phyloP scores from a whole-genome alignment of 345 rosid genomes.

The Melastoma malabathricum region DNA sequence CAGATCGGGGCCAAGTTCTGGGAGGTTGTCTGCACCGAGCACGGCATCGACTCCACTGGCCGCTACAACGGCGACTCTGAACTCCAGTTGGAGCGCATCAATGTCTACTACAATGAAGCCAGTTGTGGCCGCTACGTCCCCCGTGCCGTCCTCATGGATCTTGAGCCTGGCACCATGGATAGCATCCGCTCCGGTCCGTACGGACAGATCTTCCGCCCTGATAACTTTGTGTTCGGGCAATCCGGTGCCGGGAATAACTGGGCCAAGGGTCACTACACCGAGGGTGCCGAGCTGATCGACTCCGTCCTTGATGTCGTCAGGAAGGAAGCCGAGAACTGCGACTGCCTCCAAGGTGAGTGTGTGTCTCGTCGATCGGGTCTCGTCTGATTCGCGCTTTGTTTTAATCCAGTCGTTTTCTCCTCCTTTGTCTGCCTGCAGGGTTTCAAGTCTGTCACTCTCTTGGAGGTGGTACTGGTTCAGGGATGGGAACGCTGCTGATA shows the following conservation, averaged over 20 bases:
- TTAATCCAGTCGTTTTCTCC: neutral
- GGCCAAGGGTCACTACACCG: slow-evolving; percentile 58
- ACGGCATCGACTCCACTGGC: slow-evolving; percentile 44
- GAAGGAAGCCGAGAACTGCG: slow-evolving; percentile 56
- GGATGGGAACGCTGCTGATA: slow-evolving; percentile 31
- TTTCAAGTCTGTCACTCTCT: slow-evolving; percentile 31
- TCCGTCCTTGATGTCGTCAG: slow-evolving; percentile 51
- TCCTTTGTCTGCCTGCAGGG: slow-evolving; percentile 9
- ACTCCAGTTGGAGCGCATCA: slow-evolving; percentile 42
- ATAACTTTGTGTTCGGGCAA: slow-evolving; percentile 46
- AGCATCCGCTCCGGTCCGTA: slow-evolving; percentile 42
- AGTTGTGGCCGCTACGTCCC: slow-evolving; percentile 51
- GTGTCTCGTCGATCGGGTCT: neutral
- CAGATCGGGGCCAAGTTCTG: slow-evolving; percentile 64
- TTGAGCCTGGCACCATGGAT: slow-evolving; percentile 58
- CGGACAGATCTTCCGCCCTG: slow-evolving; percentile 52
- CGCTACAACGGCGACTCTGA: slow-evolving; percentile 34
- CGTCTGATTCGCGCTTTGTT: neutral
- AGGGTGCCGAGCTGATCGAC: slow-evolving; percentile 51
- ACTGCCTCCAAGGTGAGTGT: slow-evolving; percentile 41
- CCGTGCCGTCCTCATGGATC: slow-evolving; percentile 49
- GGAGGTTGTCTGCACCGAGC: slow-evolving; percentile 47
- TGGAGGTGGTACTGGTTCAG: slow-evolving; percentile 32
- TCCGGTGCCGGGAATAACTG: slow-evolving; percentile 53
- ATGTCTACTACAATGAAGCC: slow-evolving; percentile 56